Conservation (phyloP, 441 rosid genomes). For the Euphorbia schlechtendalii region DNA sequence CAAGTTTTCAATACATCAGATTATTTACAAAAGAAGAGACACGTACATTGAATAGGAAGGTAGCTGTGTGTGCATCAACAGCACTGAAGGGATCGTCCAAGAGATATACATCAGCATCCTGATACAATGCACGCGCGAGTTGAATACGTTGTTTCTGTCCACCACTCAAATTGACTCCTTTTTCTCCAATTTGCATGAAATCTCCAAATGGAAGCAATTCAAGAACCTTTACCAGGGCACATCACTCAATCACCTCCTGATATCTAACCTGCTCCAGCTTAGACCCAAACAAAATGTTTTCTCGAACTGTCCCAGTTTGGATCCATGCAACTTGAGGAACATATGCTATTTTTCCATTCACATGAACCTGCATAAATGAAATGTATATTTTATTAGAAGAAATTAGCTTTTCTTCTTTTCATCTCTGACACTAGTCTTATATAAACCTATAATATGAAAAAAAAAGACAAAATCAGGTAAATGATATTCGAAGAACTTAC, state of each 20-base stretch:
- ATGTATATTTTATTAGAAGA: not conserved
- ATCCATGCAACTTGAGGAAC: slow-evolving; percentile 57
- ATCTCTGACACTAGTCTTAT: too few species aligned
- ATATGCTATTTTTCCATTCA: slow-evolving; percentile 38
- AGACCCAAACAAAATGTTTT: slow-evolving; percentile 48
- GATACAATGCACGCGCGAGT: slow-evolving; percentile 50
- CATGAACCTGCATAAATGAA: slow-evolving; percentile 26
- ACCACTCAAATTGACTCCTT: too few species aligned
- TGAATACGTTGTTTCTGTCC: slow-evolving; percentile 56
- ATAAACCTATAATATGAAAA: not conserved
- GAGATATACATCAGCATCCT: slow-evolving; percentile 44
- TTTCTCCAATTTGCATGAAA: slow-evolving; percentile 46
- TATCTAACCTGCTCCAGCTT: slow-evolving; percentile 32
- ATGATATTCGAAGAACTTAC: slow-evolving; percentile 19
- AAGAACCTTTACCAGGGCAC: slow-evolving; percentile 36
- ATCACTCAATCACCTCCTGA: slow-evolving; percentile 26
- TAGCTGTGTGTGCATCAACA: slow-evolving; percentile 48
- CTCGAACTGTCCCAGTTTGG: slow-evolving; percentile 42
- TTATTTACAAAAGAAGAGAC: not conserved
- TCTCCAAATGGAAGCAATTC: slow-evolving; percentile 40
- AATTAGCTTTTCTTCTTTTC: too few species aligned
- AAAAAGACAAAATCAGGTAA: too few species aligned
- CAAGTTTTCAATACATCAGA: not conserved
- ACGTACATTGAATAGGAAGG: slow-evolving; percentile 35
- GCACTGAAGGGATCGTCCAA: slow-evolving; percentile 64